Conservation (phyloP, 148 eudicot genomes). For the Dianthus caryophyllus region DNA sequence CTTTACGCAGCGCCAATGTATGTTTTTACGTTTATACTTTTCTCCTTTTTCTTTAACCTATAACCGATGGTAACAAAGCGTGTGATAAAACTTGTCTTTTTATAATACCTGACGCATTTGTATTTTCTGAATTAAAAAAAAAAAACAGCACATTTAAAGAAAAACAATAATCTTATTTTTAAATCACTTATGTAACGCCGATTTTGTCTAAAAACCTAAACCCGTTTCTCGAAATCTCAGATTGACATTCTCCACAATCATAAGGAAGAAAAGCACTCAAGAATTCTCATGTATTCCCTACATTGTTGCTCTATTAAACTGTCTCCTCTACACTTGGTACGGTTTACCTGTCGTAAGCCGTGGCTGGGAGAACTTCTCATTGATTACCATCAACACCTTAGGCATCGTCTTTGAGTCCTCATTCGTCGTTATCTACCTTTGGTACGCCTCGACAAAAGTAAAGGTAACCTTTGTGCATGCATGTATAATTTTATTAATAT, state of each 20-base stretch:
- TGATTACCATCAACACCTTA: constrained; percentile 53
- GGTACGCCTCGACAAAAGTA: constrained; percentile 49
- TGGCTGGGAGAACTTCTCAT: constrained; percentile 60
- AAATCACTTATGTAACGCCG: too few species aligned
- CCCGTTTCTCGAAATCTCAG: constrained; percentile 31
- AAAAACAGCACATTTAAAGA: too few species aligned
- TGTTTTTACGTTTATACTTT: not conserved
- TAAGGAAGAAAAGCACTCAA: constrained; percentile 63
- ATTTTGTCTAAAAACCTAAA: too few species aligned
- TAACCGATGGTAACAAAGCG: too few species aligned
- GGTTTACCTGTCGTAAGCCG: constrained; percentile 69
- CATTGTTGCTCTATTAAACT: constrained; percentile 47
- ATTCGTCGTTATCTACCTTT: constrained; percentile 53
- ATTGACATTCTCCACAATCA: constrained; percentile 55
- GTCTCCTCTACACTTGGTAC: constrained; percentile 74
- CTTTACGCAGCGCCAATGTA: constrained; percentile 79
- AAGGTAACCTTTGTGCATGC: constrained; percentile 39
- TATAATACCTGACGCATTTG: too few species aligned
- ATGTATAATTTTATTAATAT: too few species aligned
- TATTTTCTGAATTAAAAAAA: too few species aligned
- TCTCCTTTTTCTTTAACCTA: too few species aligned
- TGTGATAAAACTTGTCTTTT: too few species aligned
- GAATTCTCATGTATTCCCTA: constrained; percentile 73
- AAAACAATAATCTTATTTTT: too few species aligned
- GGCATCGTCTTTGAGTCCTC: constrained; percentile 61